A percentile compares a stretch with the other conserved stretches of the same genome.
phyloP scores from a whole-genome alignment of 768 basidiomycete species.

The Leucocoprinus birnbaumii region DNA sequence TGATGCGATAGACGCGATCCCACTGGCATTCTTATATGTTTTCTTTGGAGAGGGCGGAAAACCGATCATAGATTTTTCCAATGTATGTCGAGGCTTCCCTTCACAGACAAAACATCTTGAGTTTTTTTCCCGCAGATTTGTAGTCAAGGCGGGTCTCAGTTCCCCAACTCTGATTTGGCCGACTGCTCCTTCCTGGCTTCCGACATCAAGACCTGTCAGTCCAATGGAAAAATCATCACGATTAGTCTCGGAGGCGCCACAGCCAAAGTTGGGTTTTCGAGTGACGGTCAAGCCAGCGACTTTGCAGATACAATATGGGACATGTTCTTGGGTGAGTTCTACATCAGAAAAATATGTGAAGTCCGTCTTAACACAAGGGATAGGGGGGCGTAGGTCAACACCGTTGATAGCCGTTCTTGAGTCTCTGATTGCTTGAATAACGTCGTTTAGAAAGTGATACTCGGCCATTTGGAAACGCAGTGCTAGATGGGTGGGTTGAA shows the following conservation, averaged over 20 bases:
- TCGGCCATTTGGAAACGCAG: conserved; percentile 65
- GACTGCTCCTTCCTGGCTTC: conserved; percentile 60
- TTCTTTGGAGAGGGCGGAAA: conserved; percentile 61
- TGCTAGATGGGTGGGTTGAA: conserved; percentile 61
- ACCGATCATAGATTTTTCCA: conserved; percentile 61
- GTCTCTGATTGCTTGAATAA: background rate
- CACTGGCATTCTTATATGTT: conserved; percentile 55
- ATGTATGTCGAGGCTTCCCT: conserved; percentile 33
- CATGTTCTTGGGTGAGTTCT: conserved; percentile 53
- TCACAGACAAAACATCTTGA: background rate
- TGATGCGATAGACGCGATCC: conserved; percentile 58
- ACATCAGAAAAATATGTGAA: background rate
- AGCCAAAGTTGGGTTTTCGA: conserved; percentile 53
- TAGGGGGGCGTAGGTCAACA: conserved; percentile 24
- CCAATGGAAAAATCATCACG: conserved; percentile 53
- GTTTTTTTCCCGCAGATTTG: conserved; percentile 46
- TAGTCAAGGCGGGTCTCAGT: conserved; percentile 43
- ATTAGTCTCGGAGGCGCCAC: conserved; percentile 57
- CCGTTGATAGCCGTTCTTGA: conserved; percentile 1
- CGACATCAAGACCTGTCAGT: conserved; percentile 64
- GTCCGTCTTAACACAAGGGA: background rate
- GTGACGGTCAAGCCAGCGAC: conserved; percentile 45
- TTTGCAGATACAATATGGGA: conserved; percentile 70
- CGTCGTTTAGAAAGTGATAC: conserved; percentile 31
- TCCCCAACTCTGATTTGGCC: conserved; percentile 58